Base-by-base conservation (phyloP, 495 filamentous ascomycete species). In the Cladorrhinum samala region DNA sequence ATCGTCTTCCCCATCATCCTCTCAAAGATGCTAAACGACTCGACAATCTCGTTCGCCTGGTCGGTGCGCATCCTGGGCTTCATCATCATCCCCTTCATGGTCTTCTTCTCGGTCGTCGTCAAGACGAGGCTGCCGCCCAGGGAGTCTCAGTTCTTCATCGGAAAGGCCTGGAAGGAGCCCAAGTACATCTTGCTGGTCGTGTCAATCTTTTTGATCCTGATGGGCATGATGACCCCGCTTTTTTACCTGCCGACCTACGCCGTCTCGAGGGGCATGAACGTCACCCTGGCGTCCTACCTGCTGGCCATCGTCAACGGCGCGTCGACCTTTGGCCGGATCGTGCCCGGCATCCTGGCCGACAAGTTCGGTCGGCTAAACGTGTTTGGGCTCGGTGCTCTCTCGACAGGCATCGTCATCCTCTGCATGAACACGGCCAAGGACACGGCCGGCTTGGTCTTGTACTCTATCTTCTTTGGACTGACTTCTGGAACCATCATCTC, bases 171-270 rank as follows among this genome's bases (percentile, higher is more conserved):
- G 50, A 71, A 60, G 25, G 61, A 76, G 14, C 23, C 48, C 14
- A 49, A 38, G 5, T 73, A 62, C 30, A 58, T 69, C 19, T 45
- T 79, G 9, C 47, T 80, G 3, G 67, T 77, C 2, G 37, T 57
- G 9, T 61, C 67, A 0, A n/a, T 67, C 9, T 77, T 77, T 49
- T 72, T 77, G 50, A 50, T 69, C 20, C 64, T 75, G 21, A 53
- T 82, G 30, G 83, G 82, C 40, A 65, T 82, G 43, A 81, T 78
- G 46, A 70, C 69, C 2, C 83, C 82, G 1, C 59, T 81, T 16
- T 83, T 81, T 66, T 86, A 76, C 59, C 58, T 85, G 3, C 70
- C 78, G 0, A 62, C 73, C 0, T 84, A 83, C 55, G 80, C 75
- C 3, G 58, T 78, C 5, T 54, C 50, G 0, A 55, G 66, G 5